phyloP scores from a whole-genome alignment of 2,329 filamentous ascomycete genomes.

The Chaetoscypha palmicola region DNA sequence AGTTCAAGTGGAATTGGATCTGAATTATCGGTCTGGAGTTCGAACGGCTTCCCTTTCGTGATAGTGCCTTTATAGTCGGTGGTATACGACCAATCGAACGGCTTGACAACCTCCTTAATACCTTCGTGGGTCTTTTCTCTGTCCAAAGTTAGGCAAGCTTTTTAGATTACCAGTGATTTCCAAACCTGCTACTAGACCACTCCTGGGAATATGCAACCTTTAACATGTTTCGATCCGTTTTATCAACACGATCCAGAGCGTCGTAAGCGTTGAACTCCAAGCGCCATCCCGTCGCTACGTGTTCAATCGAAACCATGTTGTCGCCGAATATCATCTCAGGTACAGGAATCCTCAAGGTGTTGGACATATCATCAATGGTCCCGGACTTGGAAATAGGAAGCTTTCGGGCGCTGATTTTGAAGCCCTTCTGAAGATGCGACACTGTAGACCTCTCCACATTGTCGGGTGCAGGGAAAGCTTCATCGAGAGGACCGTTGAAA shows the following conservation, averaged over 20 bases:
- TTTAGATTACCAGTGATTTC: no score
- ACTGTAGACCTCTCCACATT: conserved; percentile 48
- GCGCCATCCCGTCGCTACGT: conserved; percentile 68
- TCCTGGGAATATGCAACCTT: conserved; percentile 88
- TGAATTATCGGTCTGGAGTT: conserved; percentile 13
- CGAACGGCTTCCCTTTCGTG: conserved; percentile 28
- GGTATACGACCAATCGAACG: conserved; percentile 97
- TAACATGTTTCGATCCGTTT: conserved; percentile 84
- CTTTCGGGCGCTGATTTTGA: conserved; percentile 76
- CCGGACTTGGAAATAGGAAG: conserved; percentile 89
- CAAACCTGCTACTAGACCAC: conserved; percentile 53
- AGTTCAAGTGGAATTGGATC: conserved; percentile 73
- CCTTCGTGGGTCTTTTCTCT: conserved; percentile 75
- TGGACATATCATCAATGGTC: conserved; percentile 80
- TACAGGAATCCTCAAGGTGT: conserved; percentile 72
- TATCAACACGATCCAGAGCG: conserved; percentile 86
- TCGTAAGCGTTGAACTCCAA: conserved; percentile 79
- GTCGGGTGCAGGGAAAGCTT: conserved; percentile 48
- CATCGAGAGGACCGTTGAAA: conserved; percentile 34
- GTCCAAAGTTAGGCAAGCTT: conserved; percentile 25
- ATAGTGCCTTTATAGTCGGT: conserved; percentile 77
- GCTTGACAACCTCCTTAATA: conserved; percentile 89
- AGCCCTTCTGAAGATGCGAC: conserved; percentile 54
- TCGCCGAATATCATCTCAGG: conserved; percentile 99
- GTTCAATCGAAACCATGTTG: conserved; percentile 72